A percentile compares a stretch with the other conserved stretches of the same genome.
Conservation (phyloP, 192 early-diverging fungal genomes). For the Endogone sp. region DNA sequence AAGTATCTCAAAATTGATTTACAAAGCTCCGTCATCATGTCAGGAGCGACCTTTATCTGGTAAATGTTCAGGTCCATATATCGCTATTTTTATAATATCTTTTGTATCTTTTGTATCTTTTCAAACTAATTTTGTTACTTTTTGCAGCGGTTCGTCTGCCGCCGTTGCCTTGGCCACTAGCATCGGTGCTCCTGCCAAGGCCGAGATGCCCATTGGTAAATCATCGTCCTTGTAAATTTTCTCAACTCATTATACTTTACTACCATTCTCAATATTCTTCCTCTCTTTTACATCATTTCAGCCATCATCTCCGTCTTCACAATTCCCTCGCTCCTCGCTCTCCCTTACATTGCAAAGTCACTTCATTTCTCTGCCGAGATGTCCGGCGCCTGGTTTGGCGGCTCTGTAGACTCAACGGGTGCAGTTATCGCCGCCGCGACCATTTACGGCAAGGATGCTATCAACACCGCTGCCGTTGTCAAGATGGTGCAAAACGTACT, state of each 20-base stretch:
- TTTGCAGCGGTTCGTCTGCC: conserved; percentile 40
- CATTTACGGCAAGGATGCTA: conserved; percentile 39
- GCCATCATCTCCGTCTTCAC: conserved; percentile 54
- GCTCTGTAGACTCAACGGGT: conserved; percentile 52
- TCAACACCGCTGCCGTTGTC: conserved; percentile 46
- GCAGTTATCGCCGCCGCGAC: conserved; percentile 49
- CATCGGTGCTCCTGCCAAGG: conserved; percentile 39
- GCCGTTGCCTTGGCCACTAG: conserved; percentile 42
- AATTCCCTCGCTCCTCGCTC: conserved; percentile 47
- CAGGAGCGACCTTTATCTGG: conserved; percentile 50
- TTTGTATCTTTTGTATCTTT: neutral
- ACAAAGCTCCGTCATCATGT: conserved; percentile 49
- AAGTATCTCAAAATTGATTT: conserved; percentile 41
- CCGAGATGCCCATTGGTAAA: conserved; percentile 40
- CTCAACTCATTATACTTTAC: too few species aligned
- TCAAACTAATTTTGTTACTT: too few species aligned
- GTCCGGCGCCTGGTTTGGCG: conserved; percentile 50
- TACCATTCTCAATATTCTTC: neutral
- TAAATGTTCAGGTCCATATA: neutral
- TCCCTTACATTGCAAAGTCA: conserved; percentile 46
- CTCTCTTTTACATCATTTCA: neutral
- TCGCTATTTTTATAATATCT: too few species aligned
- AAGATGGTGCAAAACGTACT: conserved; percentile 53
- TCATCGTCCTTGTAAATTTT: neutral
- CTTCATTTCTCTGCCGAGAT: conserved; percentile 34